phyloP scores from a whole-genome alignment of 768 basidiomycete genomes.

The Hericium erinaceus region DNA sequence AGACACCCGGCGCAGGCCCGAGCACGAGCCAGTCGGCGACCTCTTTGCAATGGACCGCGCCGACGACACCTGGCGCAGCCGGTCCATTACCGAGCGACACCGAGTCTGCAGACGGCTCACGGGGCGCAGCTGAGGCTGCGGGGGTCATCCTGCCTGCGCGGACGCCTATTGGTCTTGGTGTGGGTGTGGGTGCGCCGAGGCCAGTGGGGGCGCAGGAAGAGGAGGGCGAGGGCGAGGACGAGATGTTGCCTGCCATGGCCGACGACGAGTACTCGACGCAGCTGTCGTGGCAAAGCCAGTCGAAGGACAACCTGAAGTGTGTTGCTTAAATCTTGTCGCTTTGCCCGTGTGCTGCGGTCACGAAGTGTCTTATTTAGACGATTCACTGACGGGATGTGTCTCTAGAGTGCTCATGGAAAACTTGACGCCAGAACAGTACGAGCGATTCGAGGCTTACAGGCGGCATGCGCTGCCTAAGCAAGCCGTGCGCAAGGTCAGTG shows the following conservation, averaged over 20 bases:
- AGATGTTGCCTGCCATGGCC: slow-evolving; percentile 75
- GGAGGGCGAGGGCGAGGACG: slow-evolving; percentile 65
- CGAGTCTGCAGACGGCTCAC: not conserved
- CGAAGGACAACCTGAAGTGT: slow-evolving; percentile 80
- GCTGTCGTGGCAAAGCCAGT: slow-evolving; percentile 76
- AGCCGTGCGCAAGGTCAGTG: slow-evolving; percentile 63
- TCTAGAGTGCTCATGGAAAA: slow-evolving; percentile 81
- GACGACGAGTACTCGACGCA: slow-evolving; percentile 86
- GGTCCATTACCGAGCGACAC: not conserved
- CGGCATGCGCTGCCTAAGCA: slow-evolving; percentile 78
- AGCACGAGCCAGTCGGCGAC: slow-evolving; percentile 6
- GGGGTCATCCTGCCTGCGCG: not conserved
- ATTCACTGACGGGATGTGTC: not conserved
- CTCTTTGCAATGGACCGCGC: slow-evolving; percentile 6
- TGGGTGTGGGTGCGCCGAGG: slow-evolving; percentile 6
- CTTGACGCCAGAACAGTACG: slow-evolving; percentile 75
- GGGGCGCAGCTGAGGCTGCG: not conserved
- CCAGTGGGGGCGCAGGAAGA: slow-evolving; percentile 20
- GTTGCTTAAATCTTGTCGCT: slow-evolving; percentile 12
- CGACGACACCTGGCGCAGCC: not conserved
- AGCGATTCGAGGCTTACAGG: slow-evolving; percentile 83
- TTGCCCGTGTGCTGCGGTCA: not conserved
- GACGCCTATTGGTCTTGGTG: not conserved
- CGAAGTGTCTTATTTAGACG: too few species aligned
- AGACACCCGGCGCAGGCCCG: slow-evolving; percentile 1